phyloP scores from a whole-genome alignment of 768 basidiomycete genomes.

The Suillus clintonianus region DNA sequence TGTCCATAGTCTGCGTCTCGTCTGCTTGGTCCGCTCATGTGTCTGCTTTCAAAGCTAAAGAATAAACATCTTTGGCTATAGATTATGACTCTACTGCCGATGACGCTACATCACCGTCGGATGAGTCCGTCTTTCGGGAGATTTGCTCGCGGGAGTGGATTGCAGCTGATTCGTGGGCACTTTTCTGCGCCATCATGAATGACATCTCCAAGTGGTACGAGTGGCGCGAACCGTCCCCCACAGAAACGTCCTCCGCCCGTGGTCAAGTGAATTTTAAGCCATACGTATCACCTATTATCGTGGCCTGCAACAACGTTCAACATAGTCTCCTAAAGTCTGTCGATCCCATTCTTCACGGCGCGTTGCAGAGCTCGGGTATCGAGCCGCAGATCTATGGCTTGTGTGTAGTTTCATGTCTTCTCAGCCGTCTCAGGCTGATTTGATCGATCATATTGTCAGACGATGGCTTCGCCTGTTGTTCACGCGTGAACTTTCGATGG shows the following conservation, averaged over 20 bases:
- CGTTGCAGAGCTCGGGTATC: constrained; percentile 77
- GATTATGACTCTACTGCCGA: constrained; percentile 76
- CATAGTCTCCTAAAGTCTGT: constrained; percentile 67
- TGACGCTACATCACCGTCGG: constrained; percentile 29
- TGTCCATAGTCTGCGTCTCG: constrained; percentile 8
- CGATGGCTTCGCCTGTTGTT: constrained; percentile 95
- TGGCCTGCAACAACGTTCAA: constrained; percentile 81
- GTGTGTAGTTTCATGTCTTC: constrained; percentile 45
- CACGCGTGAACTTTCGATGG: constrained; percentile 86
- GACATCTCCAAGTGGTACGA: constrained; percentile 79
- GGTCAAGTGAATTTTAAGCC: constrained; percentile 52
- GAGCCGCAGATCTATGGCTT: constrained; percentile 98
- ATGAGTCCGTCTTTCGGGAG: constrained; percentile 49
- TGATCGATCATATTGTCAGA: constrained; percentile 38
- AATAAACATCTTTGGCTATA: constrained; percentile 34
- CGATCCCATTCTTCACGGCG: constrained; percentile 78
- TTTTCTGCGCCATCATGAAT: constrained; percentile 83
- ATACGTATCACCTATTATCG: constrained; percentile 83
- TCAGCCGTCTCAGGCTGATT: constrained; percentile 7
- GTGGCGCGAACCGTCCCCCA: constrained; percentile 51
- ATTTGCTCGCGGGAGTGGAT: constrained; percentile 69
- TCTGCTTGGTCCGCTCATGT: constrained; percentile 17
- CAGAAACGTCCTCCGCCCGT: constrained; percentile 32
- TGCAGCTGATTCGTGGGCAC: constrained; percentile 83
- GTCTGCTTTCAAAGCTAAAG: constrained; percentile 24